A percentile compares a stretch with the other conserved stretches of the same genome.
Evolutionary conservation across 2,329 filamentous ascomycete species (phyloP).

Genomic region (Macroventuria anomochaeta): DNA sequence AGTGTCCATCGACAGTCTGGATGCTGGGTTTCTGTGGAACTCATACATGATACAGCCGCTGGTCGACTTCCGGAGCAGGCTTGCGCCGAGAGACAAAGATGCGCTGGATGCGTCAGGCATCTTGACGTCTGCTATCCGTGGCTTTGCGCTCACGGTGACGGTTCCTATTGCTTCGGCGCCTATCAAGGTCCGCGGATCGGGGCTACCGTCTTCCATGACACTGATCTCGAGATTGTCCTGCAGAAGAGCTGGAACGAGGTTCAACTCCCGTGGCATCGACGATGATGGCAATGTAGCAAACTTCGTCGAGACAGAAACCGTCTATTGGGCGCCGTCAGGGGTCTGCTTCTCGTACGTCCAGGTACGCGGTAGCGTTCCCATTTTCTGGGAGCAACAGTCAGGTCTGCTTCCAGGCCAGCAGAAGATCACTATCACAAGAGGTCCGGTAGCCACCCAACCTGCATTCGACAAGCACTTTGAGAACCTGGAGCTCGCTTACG

Average conservation of each 20-base stretch:
- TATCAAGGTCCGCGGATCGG: constrained; percentile 68
- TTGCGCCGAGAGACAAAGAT: constrained; percentile 75
- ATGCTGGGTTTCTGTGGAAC: constrained; percentile 95
- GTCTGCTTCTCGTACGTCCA: constrained; percentile 94
- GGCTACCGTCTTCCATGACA: constrained; percentile 82
- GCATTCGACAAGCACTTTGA: constrained; percentile 96
- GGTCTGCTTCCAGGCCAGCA: constrained; percentile 90
- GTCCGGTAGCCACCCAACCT: constrained; percentile 87
- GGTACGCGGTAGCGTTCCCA: constrained; percentile 87
- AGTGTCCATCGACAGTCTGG: constrained; percentile 90
- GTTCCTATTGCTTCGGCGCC: constrained; percentile 80
- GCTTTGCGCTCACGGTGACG: constrained; percentile 86
- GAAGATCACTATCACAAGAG: constrained; percentile 90
- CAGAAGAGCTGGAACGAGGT: constrained; percentile 87
- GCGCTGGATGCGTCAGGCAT: constrained; percentile 87
- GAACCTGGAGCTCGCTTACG: constrained; percentile 83
- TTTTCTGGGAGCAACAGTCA: constrained; percentile 96
- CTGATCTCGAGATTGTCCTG: constrained; percentile 93
- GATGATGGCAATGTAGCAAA: constrained; percentile 98
- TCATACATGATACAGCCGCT: constrained; percentile 97
- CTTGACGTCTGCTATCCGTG: constrained; percentile 90
- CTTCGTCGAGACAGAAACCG: constrained; percentile 97
- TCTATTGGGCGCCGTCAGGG: constrained; percentile 80
- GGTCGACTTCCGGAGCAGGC: constrained; percentile 82
- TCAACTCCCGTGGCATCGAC: constrained; percentile 96